Conservation (phyloP, 2,329 filamentous ascomycete genomes). For the Sclerotinia trifoliorum region DNA sequence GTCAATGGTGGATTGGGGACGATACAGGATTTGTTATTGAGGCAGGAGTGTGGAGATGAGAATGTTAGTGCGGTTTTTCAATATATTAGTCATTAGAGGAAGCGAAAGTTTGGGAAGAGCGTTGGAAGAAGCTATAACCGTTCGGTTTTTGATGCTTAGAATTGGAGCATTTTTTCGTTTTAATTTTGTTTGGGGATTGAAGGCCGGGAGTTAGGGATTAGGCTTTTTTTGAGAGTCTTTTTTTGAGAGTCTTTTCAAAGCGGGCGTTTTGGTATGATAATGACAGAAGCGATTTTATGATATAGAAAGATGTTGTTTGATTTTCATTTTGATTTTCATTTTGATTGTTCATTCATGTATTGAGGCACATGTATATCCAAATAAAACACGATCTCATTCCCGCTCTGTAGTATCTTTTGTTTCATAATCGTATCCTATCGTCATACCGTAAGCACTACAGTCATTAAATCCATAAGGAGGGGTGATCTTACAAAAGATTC, state of each 20-base stretch:
- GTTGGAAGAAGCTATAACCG: neutral
- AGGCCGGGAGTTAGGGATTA: neutral
- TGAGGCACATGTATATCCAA: neutral
- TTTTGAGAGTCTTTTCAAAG: neutral
- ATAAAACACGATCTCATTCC: too few species aligned
- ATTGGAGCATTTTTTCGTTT: neutral
- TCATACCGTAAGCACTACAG: too few species aligned
- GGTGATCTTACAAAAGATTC: too few species aligned
- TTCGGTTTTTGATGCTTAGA: neutral
- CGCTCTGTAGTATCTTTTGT: too few species aligned
- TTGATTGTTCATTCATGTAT: too few species aligned
- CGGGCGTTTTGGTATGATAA: conserved; percentile 6
- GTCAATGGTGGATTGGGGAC: conserved; percentile 73
- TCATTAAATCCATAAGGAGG: too few species aligned
- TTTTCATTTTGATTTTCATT: conserved; percentile 8
- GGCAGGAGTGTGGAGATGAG: conserved; percentile 76
- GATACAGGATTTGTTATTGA: conserved; percentile 87
- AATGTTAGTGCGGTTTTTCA: conserved; percentile 96
- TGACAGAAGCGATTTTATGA: neutral
- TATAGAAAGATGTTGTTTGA: neutral
- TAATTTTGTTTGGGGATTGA: neutral
- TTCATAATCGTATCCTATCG: too few species aligned
- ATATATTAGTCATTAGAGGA: conserved; percentile 81
- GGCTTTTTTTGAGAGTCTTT: neutral
- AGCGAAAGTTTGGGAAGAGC: neutral